Evolutionary conservation across 495 filamentous ascomycete genomes (phyloP), one percentile per base, ranked within the genome.

Genomic region (Glonium stellatum): DNA sequence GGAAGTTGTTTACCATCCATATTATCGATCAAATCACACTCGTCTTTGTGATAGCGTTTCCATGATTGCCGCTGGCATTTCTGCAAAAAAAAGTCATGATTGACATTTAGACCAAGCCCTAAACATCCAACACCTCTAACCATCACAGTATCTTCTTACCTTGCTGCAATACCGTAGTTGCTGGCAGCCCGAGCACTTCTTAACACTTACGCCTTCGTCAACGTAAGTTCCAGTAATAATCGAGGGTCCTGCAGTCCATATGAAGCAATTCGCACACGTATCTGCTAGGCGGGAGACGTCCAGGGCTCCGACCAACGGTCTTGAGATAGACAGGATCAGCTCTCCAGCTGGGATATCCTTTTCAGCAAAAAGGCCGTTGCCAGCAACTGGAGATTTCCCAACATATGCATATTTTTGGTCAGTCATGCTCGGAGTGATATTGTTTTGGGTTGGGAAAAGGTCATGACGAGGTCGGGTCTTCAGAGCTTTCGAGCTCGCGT

Each of bases 91-190:
- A 44, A 4, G 39, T 18, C 18, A 44, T 11, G 10, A 18, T 15
- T 44, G 13, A 18, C 18, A 11, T 44, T 44, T 4, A 18, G 39
- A 15, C 13, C 18, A 44, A 44, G 10, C 39, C 4, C 27, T 31
- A 6, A 31, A 31, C 27, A 31, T 31, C n/a, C 6, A 36, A 42
- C 35, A 51, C 13, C 18, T 8, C 63, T 39, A 21, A 15, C 34
- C 10, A 25, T 21, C 12, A 13, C 46, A 13, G 36, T 27, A 10
- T 57, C 4, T 42, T 72, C 76, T 52, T 63, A 87, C 84, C 77
- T 82, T 82, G 50, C 79, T 78, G 69, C 87, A 90, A 69, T 87
- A 90, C 58, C 77, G 80, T 0, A 84, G 79, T 12, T 79, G 72
- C 51, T 75, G 79, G 71, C 87, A 90, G 0, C 80, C 81, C 0